These are phyloP conservation scores for Pittosporum tobira DNA, from an alignment of 129 eudicot species.

Conservation along the genomic window DNA sequence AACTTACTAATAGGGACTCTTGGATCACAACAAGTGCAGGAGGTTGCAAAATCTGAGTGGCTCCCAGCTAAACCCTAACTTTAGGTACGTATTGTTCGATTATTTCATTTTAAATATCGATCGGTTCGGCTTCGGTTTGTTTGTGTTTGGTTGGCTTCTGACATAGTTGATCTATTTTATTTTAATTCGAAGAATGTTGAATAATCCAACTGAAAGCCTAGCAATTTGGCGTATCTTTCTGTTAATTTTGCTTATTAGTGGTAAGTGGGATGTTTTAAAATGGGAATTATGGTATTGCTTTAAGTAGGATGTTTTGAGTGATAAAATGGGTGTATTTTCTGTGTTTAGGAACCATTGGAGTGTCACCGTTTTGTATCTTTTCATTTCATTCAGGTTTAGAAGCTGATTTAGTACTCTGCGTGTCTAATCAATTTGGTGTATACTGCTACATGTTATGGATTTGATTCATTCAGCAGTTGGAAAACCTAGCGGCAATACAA, in stretches of 20 bases:
- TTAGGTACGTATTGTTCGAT: too few species aligned
- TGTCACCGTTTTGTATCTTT: background rate
- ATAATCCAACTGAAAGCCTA: background rate
- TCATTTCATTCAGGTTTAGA: background rate
- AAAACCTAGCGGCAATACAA: conserved; percentile 28
- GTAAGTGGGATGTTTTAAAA: too few species aligned
- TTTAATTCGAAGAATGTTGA: background rate
- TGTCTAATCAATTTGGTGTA: conserved; percentile 8
- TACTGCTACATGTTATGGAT: conserved; percentile 29
- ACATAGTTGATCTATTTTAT: background rate
- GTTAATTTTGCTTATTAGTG: too few species aligned
- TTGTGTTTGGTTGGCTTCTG: too few species aligned
- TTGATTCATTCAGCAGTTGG: conserved; percentile 24
- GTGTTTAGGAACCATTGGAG: too few species aligned
- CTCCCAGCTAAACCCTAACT: background rate
- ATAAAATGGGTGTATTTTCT: too few species aligned
- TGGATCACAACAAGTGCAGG: background rate
- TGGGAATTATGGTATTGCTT: too few species aligned
- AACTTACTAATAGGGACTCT: background rate
- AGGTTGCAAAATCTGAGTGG: conserved; percentile 10
- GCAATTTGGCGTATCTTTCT: too few species aligned
- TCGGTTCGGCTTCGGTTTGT: too few species aligned
- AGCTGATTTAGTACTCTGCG: conserved; percentile 19
- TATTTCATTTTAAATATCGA: too few species aligned
- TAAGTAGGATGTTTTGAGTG: too few species aligned